Conservation (phyloP, 73 alveolate species). For the Paramecium tetraurelia region DNA sequence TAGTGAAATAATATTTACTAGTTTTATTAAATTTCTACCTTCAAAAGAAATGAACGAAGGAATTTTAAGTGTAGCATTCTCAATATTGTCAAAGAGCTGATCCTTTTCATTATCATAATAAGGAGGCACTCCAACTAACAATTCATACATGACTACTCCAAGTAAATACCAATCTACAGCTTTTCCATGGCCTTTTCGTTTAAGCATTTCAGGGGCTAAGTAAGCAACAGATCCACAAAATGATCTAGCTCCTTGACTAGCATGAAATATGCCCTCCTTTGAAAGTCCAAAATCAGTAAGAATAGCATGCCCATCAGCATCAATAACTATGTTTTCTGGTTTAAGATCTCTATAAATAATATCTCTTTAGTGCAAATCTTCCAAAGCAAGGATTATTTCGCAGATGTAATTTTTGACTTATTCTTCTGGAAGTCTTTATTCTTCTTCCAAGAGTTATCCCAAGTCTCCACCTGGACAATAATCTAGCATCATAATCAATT, state of each 20-base stretch:
- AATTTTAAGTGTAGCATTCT: constrained; percentile 71
- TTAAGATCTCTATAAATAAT: constrained; percentile 84
- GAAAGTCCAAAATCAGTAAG: constrained; percentile 95
- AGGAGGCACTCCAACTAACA: constrained; percentile 96
- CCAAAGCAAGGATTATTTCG: constrained; percentile 88
- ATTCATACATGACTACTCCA: constrained; percentile 94
- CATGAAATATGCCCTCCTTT: constrained; percentile 89
- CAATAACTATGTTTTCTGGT: constrained; percentile 85
- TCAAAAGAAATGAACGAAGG: constrained; percentile 67
- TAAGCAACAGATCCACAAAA: constrained; percentile 96
- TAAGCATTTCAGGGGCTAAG: constrained; percentile 96
- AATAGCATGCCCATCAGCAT: constrained; percentile 92
- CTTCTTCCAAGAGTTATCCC: constrained; percentile 76
- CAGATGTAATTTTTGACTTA: constrained; percentile 84
- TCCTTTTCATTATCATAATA: constrained; percentile 82
- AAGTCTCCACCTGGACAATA: constrained; percentile 96
- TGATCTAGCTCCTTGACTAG: constrained; percentile 75
- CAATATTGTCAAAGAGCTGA: constrained; percentile 76
- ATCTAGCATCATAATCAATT: constrained; percentile 80
- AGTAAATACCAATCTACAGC: constrained; percentile 96
- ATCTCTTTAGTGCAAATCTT: constrained; percentile 86
- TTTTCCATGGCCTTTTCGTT: constrained; percentile 94
- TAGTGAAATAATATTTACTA: constrained; percentile 59
- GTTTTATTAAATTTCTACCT: constrained; percentile 62
- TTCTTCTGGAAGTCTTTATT: constrained; percentile 86